These are phyloP conservation scores for Phytomonas sp. DNA, from an alignment of 208 protist genomes.

Conservation along the genomic window DNA sequence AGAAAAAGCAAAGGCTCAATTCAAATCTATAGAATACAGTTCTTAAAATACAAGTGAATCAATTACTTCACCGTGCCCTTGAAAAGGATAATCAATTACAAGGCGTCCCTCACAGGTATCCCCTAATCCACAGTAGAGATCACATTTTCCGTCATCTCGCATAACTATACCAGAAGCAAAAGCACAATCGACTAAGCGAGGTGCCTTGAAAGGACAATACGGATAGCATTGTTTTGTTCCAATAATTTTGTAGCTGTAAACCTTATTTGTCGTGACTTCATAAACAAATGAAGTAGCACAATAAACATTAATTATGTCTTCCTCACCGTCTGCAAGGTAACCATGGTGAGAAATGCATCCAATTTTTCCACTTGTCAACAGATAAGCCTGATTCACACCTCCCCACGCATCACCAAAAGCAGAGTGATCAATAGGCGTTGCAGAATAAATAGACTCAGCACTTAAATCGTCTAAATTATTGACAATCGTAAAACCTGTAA, in stretches of 20 bases:
- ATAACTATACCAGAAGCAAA: slow-evolving; percentile 58
- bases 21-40: slow-evolving; percentile 2
- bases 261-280: slow-evolving; percentile 35
- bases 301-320: slow-evolving; percentile 35
- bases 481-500: slow-evolving; percentile 44
- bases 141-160: slow-evolving; percentile 55
- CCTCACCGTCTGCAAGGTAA: slow-evolving; percentile 28
- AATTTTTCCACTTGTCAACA: slow-evolving; percentile 34
- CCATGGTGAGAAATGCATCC: slow-evolving; percentile 60
- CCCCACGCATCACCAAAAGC: slow-evolving; percentile 54
- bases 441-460: slow-evolving; percentile 32
- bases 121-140: slow-evolving; percentile 61
- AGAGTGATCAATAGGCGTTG: slow-evolving; percentile 48
- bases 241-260: slow-evolving; percentile 48
- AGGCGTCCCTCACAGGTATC: slow-evolving; percentile 57
- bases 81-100: slow-evolving; percentile 60
- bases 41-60: slow-evolving; percentile 35
- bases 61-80: slow-evolving; percentile 40
- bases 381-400: slow-evolving; percentile 52
- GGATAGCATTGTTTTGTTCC: slow-evolving; percentile 56
- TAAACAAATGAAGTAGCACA: slow-evolving; percentile 59
- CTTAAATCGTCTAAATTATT: slow-evolving; percentile 36
- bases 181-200: slow-evolving; percentile 48
- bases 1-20: slow-evolving; percentile 8
- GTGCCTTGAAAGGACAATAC: slow-evolving; percentile 39